Conservation (phyloP, 768 basidiomycete species). For the Mycena rosella region DNA sequence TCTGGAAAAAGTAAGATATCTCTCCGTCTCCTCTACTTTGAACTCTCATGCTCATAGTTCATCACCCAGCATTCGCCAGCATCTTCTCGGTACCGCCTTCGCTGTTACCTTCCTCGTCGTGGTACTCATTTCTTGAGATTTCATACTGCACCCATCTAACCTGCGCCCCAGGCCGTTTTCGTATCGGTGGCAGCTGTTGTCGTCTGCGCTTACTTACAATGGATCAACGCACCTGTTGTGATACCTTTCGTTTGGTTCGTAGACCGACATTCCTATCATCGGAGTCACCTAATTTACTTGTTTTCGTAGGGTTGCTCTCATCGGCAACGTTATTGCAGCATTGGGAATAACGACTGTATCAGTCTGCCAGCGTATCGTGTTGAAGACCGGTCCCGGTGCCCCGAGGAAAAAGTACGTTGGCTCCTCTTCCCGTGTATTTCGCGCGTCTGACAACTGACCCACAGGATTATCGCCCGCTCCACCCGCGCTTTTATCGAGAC, state of each 20-base stretch:
- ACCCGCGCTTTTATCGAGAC: slow-evolving; percentile 30
- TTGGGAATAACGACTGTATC: slow-evolving; percentile 27
- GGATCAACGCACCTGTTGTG: slow-evolving; percentile 9
- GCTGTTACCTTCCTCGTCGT: slow-evolving; percentile 23
- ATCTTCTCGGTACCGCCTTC: slow-evolving; percentile 32
- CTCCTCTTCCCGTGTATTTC: background rate
- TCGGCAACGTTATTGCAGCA: slow-evolving; percentile 24
- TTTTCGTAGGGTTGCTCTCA: slow-evolving; percentile 25
- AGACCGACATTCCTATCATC: background rate
- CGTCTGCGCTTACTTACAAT: slow-evolving; percentile 31
- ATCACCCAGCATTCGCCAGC: slow-evolving; percentile 27
- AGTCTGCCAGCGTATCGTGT: slow-evolving; percentile 30
- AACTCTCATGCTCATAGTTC: background rate
- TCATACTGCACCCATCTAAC: background rate
- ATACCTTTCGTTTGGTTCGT: slow-evolving; percentile 25
- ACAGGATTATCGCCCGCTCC: slow-evolving; percentile 12
- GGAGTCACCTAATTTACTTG: background rate
- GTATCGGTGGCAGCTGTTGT: slow-evolving; percentile 23
- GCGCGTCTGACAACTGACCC: background rate
- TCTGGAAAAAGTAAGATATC: slow-evolving; percentile 31
- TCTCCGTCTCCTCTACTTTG: background rate
- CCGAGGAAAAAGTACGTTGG: slow-evolving; percentile 10
- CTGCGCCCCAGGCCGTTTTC: slow-evolving; percentile 8
- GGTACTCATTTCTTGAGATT: slow-evolving; percentile 1
- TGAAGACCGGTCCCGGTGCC: background rate